Percentiles rank a stretch among this genome's conserved stretches.
Conservation (phyloP, 352 stramenopile genomes). For the Elongisporangium anandrum region DNA sequence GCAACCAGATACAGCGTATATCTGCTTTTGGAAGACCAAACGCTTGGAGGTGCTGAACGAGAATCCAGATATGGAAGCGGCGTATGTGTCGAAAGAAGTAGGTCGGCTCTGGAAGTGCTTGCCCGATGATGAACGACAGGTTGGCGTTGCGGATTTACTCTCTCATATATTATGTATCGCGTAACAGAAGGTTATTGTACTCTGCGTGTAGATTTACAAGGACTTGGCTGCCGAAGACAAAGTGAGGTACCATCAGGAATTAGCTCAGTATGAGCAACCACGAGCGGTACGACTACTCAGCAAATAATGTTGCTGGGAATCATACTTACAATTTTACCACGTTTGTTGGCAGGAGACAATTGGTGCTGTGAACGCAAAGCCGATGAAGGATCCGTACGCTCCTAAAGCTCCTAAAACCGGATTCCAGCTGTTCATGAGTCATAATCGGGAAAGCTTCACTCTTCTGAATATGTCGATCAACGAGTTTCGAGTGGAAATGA, state of each 20-base stretch:
- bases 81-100: constrained; percentile 45
- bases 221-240: constrained; percentile 45
- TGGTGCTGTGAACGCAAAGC: constrained; percentile 1
- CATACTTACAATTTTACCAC: not conserved
- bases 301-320: not conserved
- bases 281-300: constrained; percentile 3
- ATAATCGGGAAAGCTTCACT: constrained; percentile 49
- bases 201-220: constrained; percentile 41
- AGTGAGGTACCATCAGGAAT: constrained; percentile 45
- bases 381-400: constrained; percentile 32
- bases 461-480: constrained; percentile 51
- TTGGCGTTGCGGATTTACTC: not conserved
- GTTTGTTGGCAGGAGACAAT: not conserved
- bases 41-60: constrained; percentile 33
- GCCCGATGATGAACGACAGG: constrained; percentile 27
- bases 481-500: constrained; percentile 53
- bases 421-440: constrained; percentile 60
- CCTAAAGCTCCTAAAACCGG: constrained; percentile 38
- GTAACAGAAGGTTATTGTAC: too few species aligned
- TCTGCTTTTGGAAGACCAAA: constrained; percentile 56
- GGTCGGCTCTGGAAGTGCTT: constrained; percentile 45
- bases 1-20: constrained; percentile 58
- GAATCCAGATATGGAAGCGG: constrained; percentile 30
- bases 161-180: too few species aligned
- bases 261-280: constrained; percentile 28